These are phyloP conservation scores for Phytophthora hibernalis DNA, from an alignment of 352 stramenopile genomes.

Conservation along the genomic window DNA sequence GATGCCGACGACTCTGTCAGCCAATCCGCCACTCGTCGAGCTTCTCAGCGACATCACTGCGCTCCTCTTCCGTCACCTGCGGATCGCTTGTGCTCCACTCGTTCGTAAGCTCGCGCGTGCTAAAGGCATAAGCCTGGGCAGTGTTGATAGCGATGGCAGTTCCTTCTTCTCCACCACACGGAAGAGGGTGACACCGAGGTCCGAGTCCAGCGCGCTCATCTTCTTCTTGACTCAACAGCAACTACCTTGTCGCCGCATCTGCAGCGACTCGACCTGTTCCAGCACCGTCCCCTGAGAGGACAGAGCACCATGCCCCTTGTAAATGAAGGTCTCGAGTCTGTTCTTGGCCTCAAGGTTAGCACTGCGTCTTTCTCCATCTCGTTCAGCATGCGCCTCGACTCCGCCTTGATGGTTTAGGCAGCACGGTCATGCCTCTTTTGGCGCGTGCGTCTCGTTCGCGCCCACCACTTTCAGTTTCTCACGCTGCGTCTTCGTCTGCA, in stretches of 20 bases:
- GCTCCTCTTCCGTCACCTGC: slow-evolving; percentile 93
- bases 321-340: slow-evolving; percentile 95
- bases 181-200: slow-evolving; percentile 91
- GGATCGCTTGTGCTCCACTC: slow-evolving; percentile 73
- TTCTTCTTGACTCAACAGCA: slow-evolving; percentile 86
- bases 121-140: slow-evolving; percentile 66
- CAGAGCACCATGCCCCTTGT: slow-evolving; percentile 92
- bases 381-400: slow-evolving; percentile 67
- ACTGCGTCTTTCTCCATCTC: slow-evolving; percentile 74
- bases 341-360: slow-evolving; percentile 90
- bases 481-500: slow-evolving; percentile 92
- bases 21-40: slow-evolving; percentile 86
- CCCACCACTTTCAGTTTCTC: slow-evolving; percentile 71
- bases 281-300: slow-evolving; percentile 77
- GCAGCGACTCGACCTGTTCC: slow-evolving; percentile 87
- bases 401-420: slow-evolving; percentile 66
- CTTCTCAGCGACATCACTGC: slow-evolving; percentile 87
- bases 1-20: slow-evolving; percentile 70
- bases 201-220: slow-evolving; percentile 76
- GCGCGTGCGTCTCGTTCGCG: slow-evolving; percentile 42
- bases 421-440: slow-evolving; percentile 51
- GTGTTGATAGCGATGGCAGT: slow-evolving; percentile 86
- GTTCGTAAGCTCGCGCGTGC: slow-evolving; percentile 67
- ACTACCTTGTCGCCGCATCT: slow-evolving; percentile 88
- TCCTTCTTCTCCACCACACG: slow-evolving; percentile 87